Evolutionary conservation across 768 basidiomycete species (phyloP).

Genomic region (Grammothele lineata): DNA sequence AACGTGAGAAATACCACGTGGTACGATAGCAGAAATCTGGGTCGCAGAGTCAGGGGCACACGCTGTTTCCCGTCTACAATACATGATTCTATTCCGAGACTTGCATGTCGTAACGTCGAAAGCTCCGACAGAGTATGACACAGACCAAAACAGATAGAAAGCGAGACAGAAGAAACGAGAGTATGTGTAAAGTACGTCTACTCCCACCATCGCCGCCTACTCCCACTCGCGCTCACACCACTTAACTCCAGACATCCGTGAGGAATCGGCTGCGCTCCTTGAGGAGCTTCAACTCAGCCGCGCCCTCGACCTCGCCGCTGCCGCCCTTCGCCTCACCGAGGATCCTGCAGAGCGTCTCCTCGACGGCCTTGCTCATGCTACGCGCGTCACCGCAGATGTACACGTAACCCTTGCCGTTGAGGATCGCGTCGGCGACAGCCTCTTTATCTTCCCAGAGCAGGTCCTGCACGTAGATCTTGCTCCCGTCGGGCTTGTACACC

Average conservation of each 20-base stretch:
- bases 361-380: constrained; percentile 93
- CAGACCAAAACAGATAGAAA: too few species aligned
- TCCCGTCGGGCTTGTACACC: constrained; percentile 82
- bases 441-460: constrained; percentile 85
- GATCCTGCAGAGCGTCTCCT: constrained; percentile 78
- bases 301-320: constrained; percentile 79
- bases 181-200: too few species aligned
- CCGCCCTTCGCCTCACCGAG: constrained; percentile 95
- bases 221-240: too few species aligned
- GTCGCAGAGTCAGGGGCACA: too few species aligned
- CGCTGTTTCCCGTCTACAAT: too few species aligned
- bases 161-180: too few species aligned
- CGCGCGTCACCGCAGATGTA: constrained; percentile 98
- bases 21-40: too few species aligned
- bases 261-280: constrained; percentile 90
- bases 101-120: too few species aligned
- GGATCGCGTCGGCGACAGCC: constrained; percentile 80
- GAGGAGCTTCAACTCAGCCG: constrained; percentile 87
- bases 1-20: too few species aligned
- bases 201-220: too few species aligned
- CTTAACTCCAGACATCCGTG: constrained; percentile 74
- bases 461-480: constrained; percentile 99
- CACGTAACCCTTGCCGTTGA: constrained; percentile 94
- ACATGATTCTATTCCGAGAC: too few species aligned
- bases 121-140: too few species aligned